These are phyloP conservation scores for Coniochaeta sp. DNA, from an alignment of 2,329 filamentous ascomycete species.

Conservation along the genomic window DNA sequence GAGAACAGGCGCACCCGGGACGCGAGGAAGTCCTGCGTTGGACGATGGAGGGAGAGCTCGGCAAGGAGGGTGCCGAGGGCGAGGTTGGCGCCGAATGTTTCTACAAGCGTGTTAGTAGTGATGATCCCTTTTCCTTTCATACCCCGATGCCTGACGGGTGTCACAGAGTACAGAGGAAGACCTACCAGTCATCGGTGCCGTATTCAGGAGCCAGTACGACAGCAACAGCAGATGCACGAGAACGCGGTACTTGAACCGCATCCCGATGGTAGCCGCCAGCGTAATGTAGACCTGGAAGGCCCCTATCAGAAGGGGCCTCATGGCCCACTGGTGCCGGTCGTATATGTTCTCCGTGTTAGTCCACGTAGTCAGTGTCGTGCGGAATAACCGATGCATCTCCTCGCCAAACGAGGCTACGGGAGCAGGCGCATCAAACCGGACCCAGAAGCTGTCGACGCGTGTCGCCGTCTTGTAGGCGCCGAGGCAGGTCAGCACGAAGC, in stretches of 20 bases:
- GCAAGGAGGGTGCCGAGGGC: slow-evolving; percentile 44
- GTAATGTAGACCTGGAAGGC: slow-evolving; percentile 43
- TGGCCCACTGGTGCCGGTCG: slow-evolving; percentile 49
- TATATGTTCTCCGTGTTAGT: slow-evolving; percentile 42
- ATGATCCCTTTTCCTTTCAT: too few relatives aligned
- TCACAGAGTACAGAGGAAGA: slow-evolving; percentile 4
- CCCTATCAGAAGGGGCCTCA: slow-evolving; percentile 39
- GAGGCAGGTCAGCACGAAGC: slow-evolving; percentile 40
- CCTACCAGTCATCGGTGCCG: slow-evolving; percentile 36
- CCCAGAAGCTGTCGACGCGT: slow-evolving; percentile 42
- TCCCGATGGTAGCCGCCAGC: slow-evolving; percentile 37
- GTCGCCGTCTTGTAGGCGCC: slow-evolving; percentile 40
- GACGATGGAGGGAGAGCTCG: slow-evolving; percentile 38
- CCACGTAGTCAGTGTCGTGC: slow-evolving; percentile 40
- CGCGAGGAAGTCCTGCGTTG: slow-evolving; percentile 36
- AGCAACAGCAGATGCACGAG: slow-evolving; percentile 36
- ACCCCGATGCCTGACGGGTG: background rate
- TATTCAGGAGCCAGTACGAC: slow-evolving; percentile 41
- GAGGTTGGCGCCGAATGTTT: slow-evolving; percentile 47
- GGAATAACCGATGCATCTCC: slow-evolving; percentile 35
- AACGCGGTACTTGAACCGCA: slow-evolving; percentile 39
- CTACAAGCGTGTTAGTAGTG: slow-evolving; percentile 13
- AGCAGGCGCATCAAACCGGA: slow-evolving; percentile 39
- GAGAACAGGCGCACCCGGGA: slow-evolving; percentile 30
- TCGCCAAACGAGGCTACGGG: slow-evolving; percentile 32